Conservation (phyloP, 1,284 basidiomycete species). For the Xerocomus minutiporus region DNA sequence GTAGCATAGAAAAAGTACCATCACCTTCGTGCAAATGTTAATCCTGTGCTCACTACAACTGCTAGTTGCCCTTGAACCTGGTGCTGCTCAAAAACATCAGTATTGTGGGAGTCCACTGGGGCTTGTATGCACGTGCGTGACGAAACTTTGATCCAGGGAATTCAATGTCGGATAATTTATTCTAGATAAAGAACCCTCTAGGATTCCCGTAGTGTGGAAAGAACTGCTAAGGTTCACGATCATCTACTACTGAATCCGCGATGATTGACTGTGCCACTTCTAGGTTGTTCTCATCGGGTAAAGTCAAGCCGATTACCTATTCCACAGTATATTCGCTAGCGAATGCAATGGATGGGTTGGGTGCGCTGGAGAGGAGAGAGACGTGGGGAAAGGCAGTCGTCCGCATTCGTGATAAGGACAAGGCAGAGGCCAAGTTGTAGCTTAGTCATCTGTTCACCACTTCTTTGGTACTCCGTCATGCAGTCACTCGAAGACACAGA, state of each 20-base stretch:
- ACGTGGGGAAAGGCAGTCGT: slow-evolving; percentile 93
- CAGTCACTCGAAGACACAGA: slow-evolving; percentile 46
- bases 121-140: slow-evolving; percentile 65
- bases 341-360: slow-evolving; percentile 59
- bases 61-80: slow-evolving; percentile 79
- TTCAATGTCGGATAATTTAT: background rate
- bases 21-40: background rate
- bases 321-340: slow-evolving; percentile 64
- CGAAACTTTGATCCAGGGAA: background rate
- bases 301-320: slow-evolving; percentile 72
- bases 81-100: slow-evolving; percentile 85
- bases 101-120: slow-evolving; percentile 82
- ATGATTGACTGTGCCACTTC: background rate
- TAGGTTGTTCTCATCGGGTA: slow-evolving; percentile 66
- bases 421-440: slow-evolving; percentile 32
- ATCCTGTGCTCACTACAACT: background rate
- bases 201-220: slow-evolving; percentile 68
- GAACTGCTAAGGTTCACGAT: slow-evolving; percentile 60
- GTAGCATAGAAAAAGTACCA: slow-evolving; percentile 83
- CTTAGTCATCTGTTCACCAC: slow-evolving; percentile 3
- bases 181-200: slow-evolving; percentile 64
- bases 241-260: background rate
- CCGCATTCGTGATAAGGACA: slow-evolving; percentile 49
- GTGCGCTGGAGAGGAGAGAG: slow-evolving; percentile 70
- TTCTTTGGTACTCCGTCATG: slow-evolving; percentile 18